Evolutionary conservation across 2,329 filamentous ascomycete genomes (phyloP).

Genomic region (Hypoxylon sp.): DNA sequence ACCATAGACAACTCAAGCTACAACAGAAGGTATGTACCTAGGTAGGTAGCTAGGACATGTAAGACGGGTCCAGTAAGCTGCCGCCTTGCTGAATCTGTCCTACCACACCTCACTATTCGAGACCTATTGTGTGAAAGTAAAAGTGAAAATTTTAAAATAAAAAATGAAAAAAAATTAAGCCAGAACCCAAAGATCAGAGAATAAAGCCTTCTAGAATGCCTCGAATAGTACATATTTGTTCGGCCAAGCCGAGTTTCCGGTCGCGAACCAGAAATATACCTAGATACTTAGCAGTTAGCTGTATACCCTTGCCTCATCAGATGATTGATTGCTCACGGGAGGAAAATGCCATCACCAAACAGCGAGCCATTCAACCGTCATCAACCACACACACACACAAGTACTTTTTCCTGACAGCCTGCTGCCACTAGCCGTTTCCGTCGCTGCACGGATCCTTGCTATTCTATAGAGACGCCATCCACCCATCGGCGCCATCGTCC

Average conservation of each 20-base stretch:
- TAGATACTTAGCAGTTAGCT: slow-evolving; percentile 1
- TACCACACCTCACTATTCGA: slow-evolving; percentile 18
- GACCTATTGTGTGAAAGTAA: slow-evolving; percentile 21
- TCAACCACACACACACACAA: slow-evolving; percentile 19
- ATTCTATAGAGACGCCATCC: slow-evolving; percentile 26
- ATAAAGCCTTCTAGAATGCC: slow-evolving; percentile 20
- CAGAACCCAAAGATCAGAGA: slow-evolving; percentile 15
- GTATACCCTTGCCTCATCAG: slow-evolving; percentile 28
- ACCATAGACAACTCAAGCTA: slow-evolving; percentile 25
- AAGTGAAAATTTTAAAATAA: too few relatives aligned
- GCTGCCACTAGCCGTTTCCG: slow-evolving; percentile 40
- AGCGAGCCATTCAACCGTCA: slow-evolving; percentile 13
- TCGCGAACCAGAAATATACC: slow-evolving; percentile 21
- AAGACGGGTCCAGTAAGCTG: slow-evolving; percentile 18
- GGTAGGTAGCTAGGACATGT: slow-evolving; percentile 21
- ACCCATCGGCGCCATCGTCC: slow-evolving; percentile 26
- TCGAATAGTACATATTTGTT: slow-evolving; percentile 27
- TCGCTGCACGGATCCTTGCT: slow-evolving; percentile 38
- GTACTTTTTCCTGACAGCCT: slow-evolving; percentile 14
- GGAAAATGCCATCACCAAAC: slow-evolving; percentile 25
- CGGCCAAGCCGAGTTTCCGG: slow-evolving; percentile 29
- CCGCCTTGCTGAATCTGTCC: slow-evolving; percentile 7
- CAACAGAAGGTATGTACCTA: slow-evolving; percentile 18
- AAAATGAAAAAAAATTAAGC: slow-evolving; percentile 4
- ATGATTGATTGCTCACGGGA: slow-evolving; percentile 31